A percentile compares a stretch with the other conserved stretches of the same genome.
Conservation (phyloP, 345 rosid species). For the Populus simonii region DNA sequence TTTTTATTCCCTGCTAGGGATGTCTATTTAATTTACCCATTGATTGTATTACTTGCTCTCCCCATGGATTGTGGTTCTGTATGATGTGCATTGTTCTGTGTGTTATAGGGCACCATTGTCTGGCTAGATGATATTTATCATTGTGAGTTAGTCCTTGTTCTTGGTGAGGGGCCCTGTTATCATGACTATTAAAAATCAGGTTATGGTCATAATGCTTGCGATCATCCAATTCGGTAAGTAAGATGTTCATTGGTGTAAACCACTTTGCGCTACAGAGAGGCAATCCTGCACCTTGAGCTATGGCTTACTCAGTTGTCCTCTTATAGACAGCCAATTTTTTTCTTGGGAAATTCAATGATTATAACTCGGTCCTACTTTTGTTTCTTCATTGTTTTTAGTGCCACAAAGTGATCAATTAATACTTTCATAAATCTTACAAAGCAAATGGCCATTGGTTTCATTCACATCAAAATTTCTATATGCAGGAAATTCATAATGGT, state of each 20-base stretch:
- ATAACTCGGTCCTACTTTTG: not conserved
- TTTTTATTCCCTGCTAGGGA: not conserved
- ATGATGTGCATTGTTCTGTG: not conserved
- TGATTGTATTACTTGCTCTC: not conserved
- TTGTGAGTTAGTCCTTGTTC: not conserved
- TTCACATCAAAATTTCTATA: not conserved
- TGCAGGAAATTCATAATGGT: conserved; percentile 67
- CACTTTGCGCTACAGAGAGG: not conserved
- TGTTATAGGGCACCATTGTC: not conserved
- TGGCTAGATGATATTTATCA: not conserved
- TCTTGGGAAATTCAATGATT: not conserved
- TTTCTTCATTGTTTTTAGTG: not conserved
- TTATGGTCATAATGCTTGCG: not conserved
- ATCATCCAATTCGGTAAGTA: not conserved
- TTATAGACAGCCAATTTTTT: not conserved
- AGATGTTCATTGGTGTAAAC: not conserved
- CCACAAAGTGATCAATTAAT: not conserved
- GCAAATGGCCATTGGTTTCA: not conserved
- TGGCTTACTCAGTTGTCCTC: not conserved
- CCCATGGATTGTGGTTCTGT: not conserved
- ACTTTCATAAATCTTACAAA: not conserved
- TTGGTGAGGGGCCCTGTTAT: not conserved
- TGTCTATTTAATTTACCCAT: no score
- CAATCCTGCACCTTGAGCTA: not conserved
- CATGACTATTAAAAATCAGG: not conserved